Conservation (phyloP, 2,329 filamentous ascomycete genomes). For the Thielaviopsis ethacetica region DNA sequence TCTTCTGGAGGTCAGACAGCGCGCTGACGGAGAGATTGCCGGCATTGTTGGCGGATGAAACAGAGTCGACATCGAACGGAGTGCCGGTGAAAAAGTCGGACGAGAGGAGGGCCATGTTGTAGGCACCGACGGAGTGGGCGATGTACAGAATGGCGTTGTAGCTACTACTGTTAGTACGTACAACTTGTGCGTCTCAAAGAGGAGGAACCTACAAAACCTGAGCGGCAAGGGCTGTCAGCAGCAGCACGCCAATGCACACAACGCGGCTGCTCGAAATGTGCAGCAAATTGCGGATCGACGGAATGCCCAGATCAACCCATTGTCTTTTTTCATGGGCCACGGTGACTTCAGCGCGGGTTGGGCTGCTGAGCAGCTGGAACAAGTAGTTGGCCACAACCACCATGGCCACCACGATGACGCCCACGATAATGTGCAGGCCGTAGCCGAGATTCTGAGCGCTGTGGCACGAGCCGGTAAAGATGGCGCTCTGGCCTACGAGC, state of each 20-base stretch:
- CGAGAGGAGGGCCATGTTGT: slow-evolving; percentile 21
- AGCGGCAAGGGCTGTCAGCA: slow-evolving; percentile 26
- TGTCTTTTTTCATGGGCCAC: slow-evolving; percentile 27
- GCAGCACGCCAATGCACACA: slow-evolving; percentile 22
- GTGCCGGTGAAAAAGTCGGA: slow-evolving; percentile 22
- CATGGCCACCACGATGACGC: slow-evolving; percentile 25
- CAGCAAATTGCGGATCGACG: slow-evolving; percentile 32
- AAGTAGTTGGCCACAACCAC: slow-evolving; percentile 35
- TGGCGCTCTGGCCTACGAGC: slow-evolving; percentile 20
- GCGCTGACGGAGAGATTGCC: slow-evolving; percentile 6
- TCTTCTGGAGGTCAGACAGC: slow-evolving; percentile 20
- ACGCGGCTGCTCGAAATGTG: slow-evolving; percentile 26
- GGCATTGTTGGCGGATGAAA: slow-evolving; percentile 20
- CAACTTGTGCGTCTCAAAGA: not conserved
- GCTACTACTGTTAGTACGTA: slow-evolving; percentile 13
- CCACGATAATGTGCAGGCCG: slow-evolving; percentile 29
- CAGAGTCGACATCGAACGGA: slow-evolving; percentile 20
- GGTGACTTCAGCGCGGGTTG: slow-evolving; percentile 32
- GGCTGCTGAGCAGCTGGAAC: slow-evolving; percentile 37
- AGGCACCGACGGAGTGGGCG: slow-evolving; percentile 20
- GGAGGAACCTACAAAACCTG: slow-evolving; percentile 31
- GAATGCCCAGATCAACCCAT: slow-evolving; percentile 39
- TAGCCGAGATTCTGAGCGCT: slow-evolving; percentile 22
- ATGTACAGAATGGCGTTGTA: slow-evolving; percentile 36
- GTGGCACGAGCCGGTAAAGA: slow-evolving; percentile 24